Evolutionary conservation across 2,329 filamentous ascomycete genomes (phyloP), one percentile per base, ranked within the genome.

Genomic region (Colletotrichum zoysiae): DNA sequence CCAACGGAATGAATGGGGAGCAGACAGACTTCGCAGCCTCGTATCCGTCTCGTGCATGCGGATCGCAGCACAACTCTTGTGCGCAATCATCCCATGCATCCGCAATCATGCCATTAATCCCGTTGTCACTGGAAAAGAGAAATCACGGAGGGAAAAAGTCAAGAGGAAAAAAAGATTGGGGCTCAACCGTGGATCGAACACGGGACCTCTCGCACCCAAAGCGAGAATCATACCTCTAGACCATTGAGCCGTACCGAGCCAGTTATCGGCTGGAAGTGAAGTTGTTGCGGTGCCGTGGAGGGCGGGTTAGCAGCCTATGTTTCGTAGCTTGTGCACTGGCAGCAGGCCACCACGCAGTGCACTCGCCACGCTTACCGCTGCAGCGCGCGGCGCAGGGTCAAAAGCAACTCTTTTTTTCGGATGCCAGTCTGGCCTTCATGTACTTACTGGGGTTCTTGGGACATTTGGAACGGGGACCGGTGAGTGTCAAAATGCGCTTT

Each of bases 211-310:
- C 77, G 76, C 78, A 70, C 78, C 78, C 78, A 79, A 79, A 79
- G 77, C 77, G 76, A 78, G 78, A 79, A 79, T 79, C 78, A 79
- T 79, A 79, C 78, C 77, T 76, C 78, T 79, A 79, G 78, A 79
- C 78, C 78, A 79, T 76, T 74, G 71, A 75, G 74, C 76, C 77
- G 26, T 23, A 18, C 53, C 40, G 16, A 46, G n/a, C 42, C 50
- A 9, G 23, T 35, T n/a, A 42, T 16, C 46, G 44, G 46, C 44
- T 18, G 44, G 48, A 50, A 53, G 40, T 46, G 51, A 38, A 62
- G 14, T 26, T 35, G 35, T 20, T 62, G 38, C n/a, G 69, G 35
- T 68, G 69, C 5, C 38, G 20, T 16, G 20, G 9, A 23, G 0
- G 2, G 2, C 12, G 12, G n/a, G 7, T 46, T 44, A 11, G 30